phyloP scores from a whole-genome alignment of 2,329 filamentous ascomycete genomes.

The Alternaria triticimaculans region DNA sequence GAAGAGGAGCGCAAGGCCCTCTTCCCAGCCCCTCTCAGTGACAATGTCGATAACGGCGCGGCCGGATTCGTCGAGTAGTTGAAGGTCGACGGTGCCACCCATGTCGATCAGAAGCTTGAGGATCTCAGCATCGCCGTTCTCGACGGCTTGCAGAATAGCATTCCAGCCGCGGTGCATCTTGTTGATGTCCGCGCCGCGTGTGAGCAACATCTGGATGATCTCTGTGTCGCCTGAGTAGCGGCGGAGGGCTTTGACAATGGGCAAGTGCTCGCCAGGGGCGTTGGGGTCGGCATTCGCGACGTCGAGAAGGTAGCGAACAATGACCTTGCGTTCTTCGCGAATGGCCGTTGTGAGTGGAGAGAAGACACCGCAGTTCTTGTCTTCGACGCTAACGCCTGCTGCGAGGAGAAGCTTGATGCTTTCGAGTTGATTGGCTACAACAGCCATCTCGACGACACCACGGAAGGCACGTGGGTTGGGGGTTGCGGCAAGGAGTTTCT shows the following conservation, averaged over 20 bases:
- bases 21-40: slow-evolving; percentile 47
- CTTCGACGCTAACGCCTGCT: slow-evolving; percentile 71
- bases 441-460: slow-evolving; percentile 72
- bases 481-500: slow-evolving; percentile 63
- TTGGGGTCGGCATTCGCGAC: slow-evolving; percentile 70
- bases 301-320: slow-evolving; percentile 67
- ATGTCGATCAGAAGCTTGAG: slow-evolving; percentile 44
- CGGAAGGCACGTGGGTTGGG: slow-evolving; percentile 67
- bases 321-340: slow-evolving; percentile 66
- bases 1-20: slow-evolving; percentile 43
- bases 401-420: slow-evolving; percentile 69
- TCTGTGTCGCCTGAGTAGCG: slow-evolving; percentile 65
- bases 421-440: slow-evolving; percentile 70
- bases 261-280: slow-evolving; percentile 72
- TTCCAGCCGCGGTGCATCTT: slow-evolving; percentile 53
- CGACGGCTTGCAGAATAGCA: slow-evolving; percentile 43
- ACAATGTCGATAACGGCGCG: slow-evolving; percentile 42
- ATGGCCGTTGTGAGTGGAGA: slow-evolving; percentile 72
- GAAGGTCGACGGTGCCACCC: slow-evolving; percentile 41
- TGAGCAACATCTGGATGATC: slow-evolving; percentile 68
- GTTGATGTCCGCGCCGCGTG: slow-evolving; percentile 71
- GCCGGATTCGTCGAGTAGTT: slow-evolving; percentile 38
- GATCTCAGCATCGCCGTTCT: slow-evolving; percentile 45
- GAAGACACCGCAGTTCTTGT: slow-evolving; percentile 76
- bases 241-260: slow-evolving; percentile 72